A percentile compares a stretch with the other conserved stretches of the same genome.
Evolutionary conservation across 208 protist genomes (phyloP).

Genomic region (Leishmania arabica): DNA sequence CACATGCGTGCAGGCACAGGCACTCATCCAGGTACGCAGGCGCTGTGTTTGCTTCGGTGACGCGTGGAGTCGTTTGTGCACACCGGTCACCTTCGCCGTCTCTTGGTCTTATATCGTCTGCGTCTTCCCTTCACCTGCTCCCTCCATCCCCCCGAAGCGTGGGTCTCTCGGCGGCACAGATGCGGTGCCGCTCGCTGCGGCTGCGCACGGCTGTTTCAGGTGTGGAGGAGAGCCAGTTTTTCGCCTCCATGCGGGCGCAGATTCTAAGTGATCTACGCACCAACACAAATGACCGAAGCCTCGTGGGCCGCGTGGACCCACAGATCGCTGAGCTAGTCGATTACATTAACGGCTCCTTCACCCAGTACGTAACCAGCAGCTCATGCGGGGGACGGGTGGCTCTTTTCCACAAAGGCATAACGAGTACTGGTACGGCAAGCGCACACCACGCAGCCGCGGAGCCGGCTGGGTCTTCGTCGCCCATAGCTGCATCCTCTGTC

Average conservation of each 20-base stretch:
- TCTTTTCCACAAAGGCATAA: constrained; percentile 71
- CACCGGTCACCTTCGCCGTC: not conserved
- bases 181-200: constrained; percentile 2
- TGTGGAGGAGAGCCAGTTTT: constrained; percentile 44
- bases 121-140: not conserved
- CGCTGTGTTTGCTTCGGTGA: not conserved
- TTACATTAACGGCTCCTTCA: constrained; percentile 58
- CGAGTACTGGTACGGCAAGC: not conserved
- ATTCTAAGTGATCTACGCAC: constrained; percentile 52
- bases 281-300: constrained; percentile 79
- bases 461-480: not conserved
- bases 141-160: not conserved
- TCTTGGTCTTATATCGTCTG: not conserved
- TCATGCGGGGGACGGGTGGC: constrained; percentile 73
- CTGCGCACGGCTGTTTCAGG: constrained; percentile 34
- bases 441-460: not conserved
- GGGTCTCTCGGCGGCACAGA: not conserved
- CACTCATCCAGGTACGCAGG: not conserved
- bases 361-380: constrained; percentile 80
- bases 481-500: not conserved
- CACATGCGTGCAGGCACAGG: not conserved
- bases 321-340: constrained; percentile 48
- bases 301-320: constrained; percentile 72
- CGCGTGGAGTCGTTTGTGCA: not conserved
- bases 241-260: constrained; percentile 35